Base-by-base conservation (phyloP, 257 asterid genomes). In the Knoxia roxburghii region DNA sequence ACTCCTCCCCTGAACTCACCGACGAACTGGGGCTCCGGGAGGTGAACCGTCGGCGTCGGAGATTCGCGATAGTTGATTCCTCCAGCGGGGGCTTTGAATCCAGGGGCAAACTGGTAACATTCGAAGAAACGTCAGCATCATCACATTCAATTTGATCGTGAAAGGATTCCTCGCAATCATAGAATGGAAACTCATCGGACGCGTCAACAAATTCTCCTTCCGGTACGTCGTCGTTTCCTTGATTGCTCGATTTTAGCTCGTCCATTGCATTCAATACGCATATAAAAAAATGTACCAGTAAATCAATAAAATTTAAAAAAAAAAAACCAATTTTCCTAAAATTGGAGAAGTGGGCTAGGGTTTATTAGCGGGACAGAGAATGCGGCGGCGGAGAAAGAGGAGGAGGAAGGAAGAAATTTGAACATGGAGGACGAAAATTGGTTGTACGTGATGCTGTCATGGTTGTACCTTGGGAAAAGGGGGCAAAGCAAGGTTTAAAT, bases 161-260 rank as follows among this genome's bases (percentile, higher is more conserved):
- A 41, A 75, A 70, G 20, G 74, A 27, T 61, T 81, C 87, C 18
- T 14, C 21, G 75, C 85, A 82, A 73, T 88, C 95, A 24, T 69
- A 57, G 71, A 78, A 75, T 4, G 83, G 77, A 51, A 80, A 85
- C 43, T 87, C 94, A 39, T 84, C 90, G 54, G 58, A n/a, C 14
- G 87, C 86, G 58, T 86, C 91, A 27, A 49, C 67, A 52, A 86
- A 91, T 75, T 65, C 78, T 46, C 78, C 87, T 26, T 64, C 80
- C 5, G 39, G 72, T 51, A 33, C 83, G 76, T 55, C 58, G 57
- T 18, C 72, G 50, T 64, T 40, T 26, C 35, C 33, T 20, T 15
- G 64, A 39, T 27, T 9, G 39, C 67, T 5, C 41, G 43, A 37
- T 15, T 68, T 41, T 23, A 29, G 14, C 24, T 73, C 69, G 21